Evolutionary conservation across 176 grass and related monocot genomes (phyloP).

Genomic region (Avena eriantha): DNA sequence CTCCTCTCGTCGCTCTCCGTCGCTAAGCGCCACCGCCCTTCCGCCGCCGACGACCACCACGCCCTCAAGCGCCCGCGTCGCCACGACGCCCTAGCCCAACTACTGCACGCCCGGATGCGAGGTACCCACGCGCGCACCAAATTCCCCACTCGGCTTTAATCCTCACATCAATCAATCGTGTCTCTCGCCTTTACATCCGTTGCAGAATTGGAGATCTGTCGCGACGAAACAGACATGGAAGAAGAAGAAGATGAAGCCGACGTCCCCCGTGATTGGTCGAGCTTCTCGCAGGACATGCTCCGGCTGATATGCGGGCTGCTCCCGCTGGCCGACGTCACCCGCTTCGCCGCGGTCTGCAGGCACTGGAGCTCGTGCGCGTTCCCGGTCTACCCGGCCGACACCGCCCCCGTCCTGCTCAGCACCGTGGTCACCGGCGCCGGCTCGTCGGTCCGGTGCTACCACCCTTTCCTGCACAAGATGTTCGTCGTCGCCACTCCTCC

Average conservation of each 20-base stretch:
- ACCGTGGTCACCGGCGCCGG: neutral
- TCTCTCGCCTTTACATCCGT: neutral
- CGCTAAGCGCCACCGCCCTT: neutral
- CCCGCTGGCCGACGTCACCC: neutral
- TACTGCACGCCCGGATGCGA: neutral
- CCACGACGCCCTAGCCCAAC: neutral
- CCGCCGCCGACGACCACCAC: neutral
- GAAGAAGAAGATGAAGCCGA: too few relatives aligned
- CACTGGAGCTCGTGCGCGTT: neutral
- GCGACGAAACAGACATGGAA: neutral
- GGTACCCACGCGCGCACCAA: neutral
- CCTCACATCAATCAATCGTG: neutral
- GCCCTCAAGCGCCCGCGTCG: neutral
- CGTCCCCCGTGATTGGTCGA: neutral
- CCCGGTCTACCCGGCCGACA: conserved; percentile 9
- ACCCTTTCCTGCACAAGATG: neutral
- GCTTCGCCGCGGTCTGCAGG: neutral
- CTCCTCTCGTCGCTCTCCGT: neutral
- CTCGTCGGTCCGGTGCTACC: conserved; percentile 1
- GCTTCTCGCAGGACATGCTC: neutral
- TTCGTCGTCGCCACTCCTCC: neutral
- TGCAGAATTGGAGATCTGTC: neutral
- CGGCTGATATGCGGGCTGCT: neutral
- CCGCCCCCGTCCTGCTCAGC: neutral
- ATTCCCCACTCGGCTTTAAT: neutral